Percentiles rank a stretch among this genome's conserved stretches.
Conservation (phyloP, 2,329 filamentous ascomycete genomes). For the Paecilomyces sp. region DNA sequence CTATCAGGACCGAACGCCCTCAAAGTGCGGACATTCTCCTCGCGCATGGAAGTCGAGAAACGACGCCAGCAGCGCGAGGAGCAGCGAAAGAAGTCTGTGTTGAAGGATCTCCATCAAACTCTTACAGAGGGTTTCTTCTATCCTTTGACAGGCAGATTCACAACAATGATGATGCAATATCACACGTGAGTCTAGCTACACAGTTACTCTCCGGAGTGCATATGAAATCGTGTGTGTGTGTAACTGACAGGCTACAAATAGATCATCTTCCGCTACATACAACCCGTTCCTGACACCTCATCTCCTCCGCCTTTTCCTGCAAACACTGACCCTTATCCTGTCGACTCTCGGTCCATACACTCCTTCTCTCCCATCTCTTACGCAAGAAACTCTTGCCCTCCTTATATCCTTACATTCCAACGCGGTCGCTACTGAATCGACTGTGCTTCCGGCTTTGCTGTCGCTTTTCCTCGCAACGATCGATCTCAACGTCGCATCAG, state of each 20-base stretch:
- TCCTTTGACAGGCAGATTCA: slow-evolving; percentile 75
- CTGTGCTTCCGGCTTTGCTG: slow-evolving; percentile 66
- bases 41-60: slow-evolving; percentile 61
- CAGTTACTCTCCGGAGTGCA: neutral
- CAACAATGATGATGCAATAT: slow-evolving; percentile 51
- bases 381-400: slow-evolving; percentile 76
- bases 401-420: slow-evolving; percentile 59
- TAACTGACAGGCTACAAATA: slow-evolving; percentile 8
- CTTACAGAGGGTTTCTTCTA: slow-evolving; percentile 76
- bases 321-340: slow-evolving; percentile 76
- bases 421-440: slow-evolving; percentile 52
- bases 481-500: slow-evolving; percentile 60
- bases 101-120: slow-evolving; percentile 71
- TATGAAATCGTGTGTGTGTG: neutral
- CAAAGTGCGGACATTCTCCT: slow-evolving; percentile 84
- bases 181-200: slow-evolving; percentile 35
- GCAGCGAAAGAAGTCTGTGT: slow-evolving; percentile 51
- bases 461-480: slow-evolving; percentile 73
- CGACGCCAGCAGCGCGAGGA: slow-evolving; percentile 36
- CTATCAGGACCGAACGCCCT: slow-evolving; percentile 73
- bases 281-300: slow-evolving; percentile 67
- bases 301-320: slow-evolving; percentile 71
- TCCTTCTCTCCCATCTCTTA: slow-evolving; percentile 69
- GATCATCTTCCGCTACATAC: slow-evolving; percentile 30
- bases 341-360: slow-evolving; percentile 78